phyloP scores from a whole-genome alignment of 2,329 filamentous ascomycete species.

The Botryotinia globosa region DNA sequence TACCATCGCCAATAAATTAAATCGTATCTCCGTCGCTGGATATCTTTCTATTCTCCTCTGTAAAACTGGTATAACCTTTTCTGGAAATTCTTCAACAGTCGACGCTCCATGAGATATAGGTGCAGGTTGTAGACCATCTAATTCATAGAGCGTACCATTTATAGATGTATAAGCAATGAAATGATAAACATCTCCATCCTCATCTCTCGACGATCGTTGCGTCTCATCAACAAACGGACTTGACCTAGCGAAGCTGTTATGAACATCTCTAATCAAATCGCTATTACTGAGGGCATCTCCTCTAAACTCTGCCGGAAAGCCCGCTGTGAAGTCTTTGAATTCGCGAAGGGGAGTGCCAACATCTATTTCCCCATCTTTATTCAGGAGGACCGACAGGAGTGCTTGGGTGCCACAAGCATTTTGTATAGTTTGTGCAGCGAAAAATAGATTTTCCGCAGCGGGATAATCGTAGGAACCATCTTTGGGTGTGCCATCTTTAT shows the following conservation, averaged over 20 bases:
- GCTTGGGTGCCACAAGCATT: constrained; percentile 98
- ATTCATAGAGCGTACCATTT: constrained; percentile 79
- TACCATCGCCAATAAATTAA: constrained; percentile 93
- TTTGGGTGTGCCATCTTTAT: constrained; percentile 56
- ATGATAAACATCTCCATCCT: constrained; percentile 85
- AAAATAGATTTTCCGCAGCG: constrained; percentile 79
- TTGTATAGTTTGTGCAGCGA: constrained; percentile 95
- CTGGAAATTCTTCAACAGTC: constrained; percentile 66
- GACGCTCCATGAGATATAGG: constrained; percentile 87
- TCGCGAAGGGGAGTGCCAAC: constrained; percentile 59
- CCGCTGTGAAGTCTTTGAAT: constrained; percentile 70
- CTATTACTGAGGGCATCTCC: constrained; percentile 71
- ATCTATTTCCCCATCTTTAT: constrained; percentile 65
- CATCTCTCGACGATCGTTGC: constrained; percentile 62
- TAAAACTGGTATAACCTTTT: constrained; percentile 81
- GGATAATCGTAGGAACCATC: constrained; percentile 79
- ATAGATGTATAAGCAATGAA: constrained; percentile 93
- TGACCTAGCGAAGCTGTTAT: constrained; percentile 71
- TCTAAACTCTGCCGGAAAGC: constrained; percentile 63
- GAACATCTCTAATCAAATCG: constrained; percentile 56
- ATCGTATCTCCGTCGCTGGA: constrained; percentile 82
- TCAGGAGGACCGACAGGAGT: constrained; percentile 85
- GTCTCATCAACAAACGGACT: constrained; percentile 95
- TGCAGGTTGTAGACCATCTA: constrained; percentile 89
- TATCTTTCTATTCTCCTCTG: constrained; percentile 82